Evolutionary conservation across 148 eudicot species (phyloP), one percentile per base, ranked within the genome.

Genomic region (Camellia granthamiana): DNA sequence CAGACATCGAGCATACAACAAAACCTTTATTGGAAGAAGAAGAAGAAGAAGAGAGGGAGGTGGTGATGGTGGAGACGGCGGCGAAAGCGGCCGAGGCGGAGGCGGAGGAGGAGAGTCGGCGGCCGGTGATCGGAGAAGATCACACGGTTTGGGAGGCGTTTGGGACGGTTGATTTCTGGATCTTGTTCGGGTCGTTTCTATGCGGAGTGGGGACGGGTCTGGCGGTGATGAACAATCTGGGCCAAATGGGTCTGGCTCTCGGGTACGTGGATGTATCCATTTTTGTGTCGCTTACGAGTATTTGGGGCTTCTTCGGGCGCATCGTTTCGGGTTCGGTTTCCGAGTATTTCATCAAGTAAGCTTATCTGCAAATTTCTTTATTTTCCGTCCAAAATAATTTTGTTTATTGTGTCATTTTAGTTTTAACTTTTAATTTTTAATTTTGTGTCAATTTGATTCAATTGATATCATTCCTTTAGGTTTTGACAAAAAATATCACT

Each of bases 121-220:
- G 54, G 72, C 94, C 96, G 12, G 79, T 79, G 23, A 86, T 95
- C 0, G 98, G 98, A 43, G 99, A 96, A 75, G 99, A 96, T 12
- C 99, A 96, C 85, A 96, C 99, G 7, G 89, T 94, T 12, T 6
- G 87, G 2, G 91, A 96, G 94, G 91, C 91, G 6, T 62, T 94
- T 0, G 87, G 64, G 84, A 92, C 97, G 0, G 64, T 87, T 16
- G 99, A 96, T 81, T 96, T 96, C 58, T 96, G 99, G 99, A 86
- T 96, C 21, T 81, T 96, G 89, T 96, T 96, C 67, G 81, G 77
- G 51, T 94, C 99, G 13, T 96, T 93, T 78, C 76, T 96, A 59
- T 96, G 97, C 49, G 99, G 99, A 23, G 97, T 96, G 41, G 99
- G 99, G 47, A 87, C 98, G 47, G 99, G 98, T 38, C 63, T 94